Percentiles rank a stretch among this genome's conserved stretches.
These are phyloP conservation scores for Scenedesmus sp. DNA, from an alignment of 163 green algal genomes.

Conservation along the genomic window DNA sequence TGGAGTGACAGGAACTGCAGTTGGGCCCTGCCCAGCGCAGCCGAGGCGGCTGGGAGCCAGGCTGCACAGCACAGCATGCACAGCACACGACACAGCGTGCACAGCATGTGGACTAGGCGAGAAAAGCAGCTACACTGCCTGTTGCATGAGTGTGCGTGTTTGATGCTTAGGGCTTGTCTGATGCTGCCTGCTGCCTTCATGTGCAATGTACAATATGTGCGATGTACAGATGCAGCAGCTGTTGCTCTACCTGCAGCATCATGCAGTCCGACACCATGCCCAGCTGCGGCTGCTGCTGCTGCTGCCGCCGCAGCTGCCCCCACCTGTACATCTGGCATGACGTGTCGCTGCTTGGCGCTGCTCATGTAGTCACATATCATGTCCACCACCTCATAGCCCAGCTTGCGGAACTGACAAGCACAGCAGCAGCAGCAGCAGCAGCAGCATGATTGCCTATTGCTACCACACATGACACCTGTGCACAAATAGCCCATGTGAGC, in stretches of 20 bases:
- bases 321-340: slow-evolving; percentile 66
- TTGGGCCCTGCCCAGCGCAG: too few species aligned
- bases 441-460: background rate
- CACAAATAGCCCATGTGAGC: background rate
- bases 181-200: too few species aligned
- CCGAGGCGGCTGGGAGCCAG: slow-evolving; percentile 68
- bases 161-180: too few species aligned
- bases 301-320: too few species aligned
- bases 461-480: background rate
- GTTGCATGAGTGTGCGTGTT: too few species aligned
- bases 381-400: slow-evolving; percentile 73
- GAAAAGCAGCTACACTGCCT: background rate
- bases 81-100: background rate
- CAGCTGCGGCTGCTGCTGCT: background rate
- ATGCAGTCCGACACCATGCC: background rate
- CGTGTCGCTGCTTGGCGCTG: slow-evolving; percentile 53
- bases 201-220: too few species aligned
- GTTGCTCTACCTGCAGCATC: background rate
- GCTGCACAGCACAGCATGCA: slow-evolving; percentile 40
- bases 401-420: slow-evolving; percentile 63
- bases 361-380: slow-evolving; percentile 74
- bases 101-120: background rate
- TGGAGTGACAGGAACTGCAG: too few species aligned
- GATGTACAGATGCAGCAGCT: background rate
- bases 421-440: background rate